These are phyloP conservation scores for Suhomyces bribrorum DNA, from an alignment of 1,139 yeast species.

Conservation along the genomic window DNA sequence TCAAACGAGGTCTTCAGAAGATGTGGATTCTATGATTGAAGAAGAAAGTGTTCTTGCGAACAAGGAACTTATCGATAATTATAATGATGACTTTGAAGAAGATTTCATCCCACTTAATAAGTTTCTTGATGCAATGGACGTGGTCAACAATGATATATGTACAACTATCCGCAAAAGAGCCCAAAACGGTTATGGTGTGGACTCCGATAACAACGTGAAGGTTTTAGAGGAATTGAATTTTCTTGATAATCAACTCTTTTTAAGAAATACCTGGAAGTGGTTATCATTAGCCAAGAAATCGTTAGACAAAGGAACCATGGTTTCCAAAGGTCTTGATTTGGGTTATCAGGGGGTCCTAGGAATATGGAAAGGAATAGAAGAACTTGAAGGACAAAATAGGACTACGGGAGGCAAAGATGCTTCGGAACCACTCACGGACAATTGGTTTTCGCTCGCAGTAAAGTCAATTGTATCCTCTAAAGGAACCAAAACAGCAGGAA, in stretches of 20 bases:
- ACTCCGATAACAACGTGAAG: conserved; percentile 63
- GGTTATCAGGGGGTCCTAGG: conserved; percentile 89
- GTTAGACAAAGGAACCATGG: conserved; percentile 68
- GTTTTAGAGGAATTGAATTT: conserved; percentile 57
- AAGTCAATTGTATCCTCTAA: conserved; percentile 43
- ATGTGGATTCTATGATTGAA: conserved; percentile 34
- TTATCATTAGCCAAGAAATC: conserved; percentile 68
- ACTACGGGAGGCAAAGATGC: conserved; percentile 20
- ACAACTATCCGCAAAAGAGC: conserved; percentile 72
- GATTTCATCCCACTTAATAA: conserved; percentile 32
- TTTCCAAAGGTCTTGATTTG: conserved; percentile 67
- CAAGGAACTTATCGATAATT: conserved; percentile 11
- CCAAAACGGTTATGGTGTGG: conserved; percentile 68
- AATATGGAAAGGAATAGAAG: conserved; percentile 81
- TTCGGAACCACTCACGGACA: conserved; percentile 38
- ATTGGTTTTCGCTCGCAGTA: conserved; percentile 48
- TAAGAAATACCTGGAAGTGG: conserved; percentile 91
- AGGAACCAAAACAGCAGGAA: conserved; percentile 47
- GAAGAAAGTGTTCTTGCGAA: conserved; percentile 29
- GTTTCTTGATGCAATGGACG: conserved; percentile 36
- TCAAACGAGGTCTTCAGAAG: conserved; percentile 27
- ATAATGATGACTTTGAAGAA: conserved; percentile 30
- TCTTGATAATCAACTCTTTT: conserved; percentile 57
- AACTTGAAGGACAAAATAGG: conserved; percentile 58
- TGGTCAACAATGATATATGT: conserved; percentile 63